These are phyloP conservation scores for Mediolabrus comicus DNA, from an alignment of 108 stramenopile species.

Conservation along the genomic window DNA sequence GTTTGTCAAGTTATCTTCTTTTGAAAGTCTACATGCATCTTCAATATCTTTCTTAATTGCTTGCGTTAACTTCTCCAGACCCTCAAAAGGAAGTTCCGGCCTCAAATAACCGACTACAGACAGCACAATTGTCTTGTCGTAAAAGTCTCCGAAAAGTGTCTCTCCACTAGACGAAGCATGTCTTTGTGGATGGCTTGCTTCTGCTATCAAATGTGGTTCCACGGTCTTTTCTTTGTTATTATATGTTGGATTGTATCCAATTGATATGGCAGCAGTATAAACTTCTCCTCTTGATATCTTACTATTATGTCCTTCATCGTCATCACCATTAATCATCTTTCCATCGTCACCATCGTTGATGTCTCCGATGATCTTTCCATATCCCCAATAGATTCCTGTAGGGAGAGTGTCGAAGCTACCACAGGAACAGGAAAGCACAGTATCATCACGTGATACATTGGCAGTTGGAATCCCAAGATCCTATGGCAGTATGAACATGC, in stretches of 20 bases:
- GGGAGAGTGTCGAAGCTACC: slow-evolving; percentile 71
- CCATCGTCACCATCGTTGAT: neutral
- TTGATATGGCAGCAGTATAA: slow-evolving; percentile 63
- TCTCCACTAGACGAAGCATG: slow-evolving; percentile 67
- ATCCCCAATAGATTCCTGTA: slow-evolving; percentile 87
- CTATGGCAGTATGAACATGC: slow-evolving; percentile 75
- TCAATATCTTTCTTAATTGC: slow-evolving; percentile 85
- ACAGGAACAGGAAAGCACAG: slow-evolving; percentile 18
- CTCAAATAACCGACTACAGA: slow-evolving; percentile 82
- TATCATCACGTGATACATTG: slow-evolving; percentile 49
- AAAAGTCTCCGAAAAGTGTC: slow-evolving; percentile 81
- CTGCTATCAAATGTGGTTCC: slow-evolving; percentile 86
- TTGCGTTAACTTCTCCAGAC: slow-evolving; percentile 74
- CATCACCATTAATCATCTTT: too few species aligned
- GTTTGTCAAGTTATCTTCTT: slow-evolving; percentile 9
- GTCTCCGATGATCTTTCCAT: slow-evolving; percentile 48
- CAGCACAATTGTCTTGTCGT: slow-evolving; percentile 71
- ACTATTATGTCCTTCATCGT: neutral
- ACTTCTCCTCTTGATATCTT: slow-evolving; percentile 27
- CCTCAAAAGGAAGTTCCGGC: slow-evolving; percentile 87
- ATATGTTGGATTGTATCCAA: slow-evolving; percentile 92
- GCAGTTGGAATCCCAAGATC: slow-evolving; percentile 94
- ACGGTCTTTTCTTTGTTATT: slow-evolving; percentile 75
- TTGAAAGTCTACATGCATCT: slow-evolving; percentile 35
- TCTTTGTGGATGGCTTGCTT: slow-evolving; percentile 37